Evolutionary conservation across 2,329 filamentous ascomycete genomes (phyloP), one percentile per base, ranked within the genome.

Genomic region (Lasiodiplodia theobromae): DNA sequence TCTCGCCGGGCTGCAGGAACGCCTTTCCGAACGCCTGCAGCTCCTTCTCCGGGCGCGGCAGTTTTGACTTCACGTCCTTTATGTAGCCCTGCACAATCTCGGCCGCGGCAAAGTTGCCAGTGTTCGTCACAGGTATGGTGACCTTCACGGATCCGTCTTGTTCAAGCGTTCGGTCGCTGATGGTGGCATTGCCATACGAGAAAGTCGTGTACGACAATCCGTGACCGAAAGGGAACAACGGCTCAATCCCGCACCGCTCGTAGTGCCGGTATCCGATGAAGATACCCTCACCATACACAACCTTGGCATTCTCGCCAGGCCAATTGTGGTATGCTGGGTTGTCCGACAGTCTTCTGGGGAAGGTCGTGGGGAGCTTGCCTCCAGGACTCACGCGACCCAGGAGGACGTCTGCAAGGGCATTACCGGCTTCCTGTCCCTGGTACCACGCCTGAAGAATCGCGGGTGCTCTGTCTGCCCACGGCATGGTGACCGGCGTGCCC

Each of bases 391-490:
- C 86, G 70, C 90, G 86, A 58, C 92, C 91, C 71, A 92, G 92
- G 0, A 95, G 83, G 1, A 95, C 85, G 72, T 95, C 92, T 0
- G 91, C 92, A 70, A 96, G 90, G 12, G 89, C 90, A 75, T 94
- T 93, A 6, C 92, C 93, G 5, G 90, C 91, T 81, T 96, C 92
- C 74, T 96, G 93, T n/a, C 93, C 92, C 70, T 92, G 91, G 74
- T 94, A 96, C 92, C 92, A 96, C 8, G 92, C 86, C 75, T 93
- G 91, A 0, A 94, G 75, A 37, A 93, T 88, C 1, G 89, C 87
- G 3, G 89, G 86, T 2, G 91, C 88, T 25, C 83, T 79, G 71
- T 87, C 82, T 1, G 83, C 87, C 91, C 91, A 94, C 18, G 90
- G 90, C 89, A 92, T 89, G 4, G 85, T 83, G 31, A 91, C 86